Percentiles rank a stretch among this genome's conserved stretches.
Evolutionary conservation across 768 basidiomycete genomes (phyloP).

Genomic region (Lentinula edodes): DNA sequence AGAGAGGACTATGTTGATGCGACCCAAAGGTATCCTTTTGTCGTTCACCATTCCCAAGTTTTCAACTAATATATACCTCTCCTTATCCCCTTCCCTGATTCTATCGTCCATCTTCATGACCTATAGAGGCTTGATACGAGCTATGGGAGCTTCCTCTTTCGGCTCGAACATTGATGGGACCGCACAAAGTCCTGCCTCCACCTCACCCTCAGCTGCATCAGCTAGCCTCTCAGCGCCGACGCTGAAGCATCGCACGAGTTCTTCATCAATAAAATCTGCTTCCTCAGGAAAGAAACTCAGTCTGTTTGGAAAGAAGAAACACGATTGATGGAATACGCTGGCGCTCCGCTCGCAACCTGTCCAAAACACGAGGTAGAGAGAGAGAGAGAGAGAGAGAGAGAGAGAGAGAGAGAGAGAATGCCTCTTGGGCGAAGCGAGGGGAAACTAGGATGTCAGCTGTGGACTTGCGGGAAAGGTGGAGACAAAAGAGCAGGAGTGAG

Average conservation of each 20-base stretch:
- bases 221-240: constrained; percentile 4
- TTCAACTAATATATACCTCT: background rate
- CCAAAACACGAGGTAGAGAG: too few species aligned
- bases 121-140: constrained; percentile 46
- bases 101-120: background rate
- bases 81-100: background rate
- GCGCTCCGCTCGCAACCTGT: too few species aligned
- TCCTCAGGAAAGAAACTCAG: constrained; percentile 3
- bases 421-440: too few species aligned
- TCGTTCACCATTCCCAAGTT: background rate
- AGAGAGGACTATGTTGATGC: constrained; percentile 67
- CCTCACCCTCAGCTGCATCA: constrained; percentile 5
- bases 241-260: constrained; percentile 17
- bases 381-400: too few species aligned
- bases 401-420: too few species aligned
- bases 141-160: constrained; percentile 40
- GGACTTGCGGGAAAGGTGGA: too few species aligned
- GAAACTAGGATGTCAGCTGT: too few species aligned
- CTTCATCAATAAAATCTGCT: constrained; percentile 14
- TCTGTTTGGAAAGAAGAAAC: constrained; percentile 6
- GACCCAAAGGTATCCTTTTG: constrained; percentile 53
- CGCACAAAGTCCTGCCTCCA: constrained; percentile 1
- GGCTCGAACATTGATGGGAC: constrained; percentile 18
- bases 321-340: background rate
- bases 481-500: too few species aligned